Base-by-base conservation (phyloP, 2,329 filamentous ascomycete species). In the Fonsecaea multimorphosa region DNA sequence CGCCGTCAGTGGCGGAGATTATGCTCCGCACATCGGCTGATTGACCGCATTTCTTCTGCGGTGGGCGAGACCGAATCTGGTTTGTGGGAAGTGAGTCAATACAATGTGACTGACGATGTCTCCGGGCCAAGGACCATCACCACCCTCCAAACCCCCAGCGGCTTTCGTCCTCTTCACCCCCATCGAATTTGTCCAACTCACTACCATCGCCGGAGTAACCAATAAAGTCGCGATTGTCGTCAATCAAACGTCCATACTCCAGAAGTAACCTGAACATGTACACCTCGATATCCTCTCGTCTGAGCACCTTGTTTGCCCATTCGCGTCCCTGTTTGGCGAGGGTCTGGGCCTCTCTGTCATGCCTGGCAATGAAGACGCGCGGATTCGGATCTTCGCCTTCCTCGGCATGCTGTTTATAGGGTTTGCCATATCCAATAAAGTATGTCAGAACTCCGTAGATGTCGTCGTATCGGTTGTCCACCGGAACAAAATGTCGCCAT, bases 171-270 rank as follows among this genome's bases (percentile, higher is more conserved):
- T 67, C 61, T 27, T 69, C 65, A 2, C 62, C 60, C 7, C 58
- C 64, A 63, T 73, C 71, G 31, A 72, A 73, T 49, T 72, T 70
- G 60, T 73, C 72, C 55, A 73, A 53, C 49, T 73, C 71, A 52
- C 65, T 70, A 38, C 72, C 72, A 54, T 78, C 75, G 4, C 75
- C 75, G 24, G 78, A 76, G 71, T 85, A 89, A 11, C 87, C 87
- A 72, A 89, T 87, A 0, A 74, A 78, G 61, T 86, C 83, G 59
- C 87, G 81, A 69, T 87, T 82, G 67, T 89, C 87, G 66, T 89
- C 87, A 68, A 88, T 83, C n/a, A 89, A 83, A 16, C 87, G 82
- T 27, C 82, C 87, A 66, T 89, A 89, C 72, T 87, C 88, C 54
- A 74, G 65, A n/a, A 73, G 71, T 51, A 74, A 73, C 71, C 77